phyloP scores from a whole-genome alignment of 2,329 filamentous ascomycete species.

The Arachnomyces sp. region DNA sequence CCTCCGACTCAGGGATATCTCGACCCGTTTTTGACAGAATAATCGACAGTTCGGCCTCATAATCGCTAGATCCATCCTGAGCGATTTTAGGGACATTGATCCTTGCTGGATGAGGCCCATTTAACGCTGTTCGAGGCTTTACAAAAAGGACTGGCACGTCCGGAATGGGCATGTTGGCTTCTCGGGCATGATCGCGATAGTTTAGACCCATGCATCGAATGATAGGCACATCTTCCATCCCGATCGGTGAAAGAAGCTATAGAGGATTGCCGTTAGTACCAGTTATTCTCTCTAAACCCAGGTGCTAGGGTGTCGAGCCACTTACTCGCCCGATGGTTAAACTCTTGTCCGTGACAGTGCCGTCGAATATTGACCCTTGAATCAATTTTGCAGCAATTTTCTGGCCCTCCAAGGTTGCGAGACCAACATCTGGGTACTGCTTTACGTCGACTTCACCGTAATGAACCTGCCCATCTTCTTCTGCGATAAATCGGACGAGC shows the following conservation, averaged over 20 bases:
- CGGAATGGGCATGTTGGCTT: slow-evolving; percentile 31
- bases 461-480: slow-evolving; percentile 34
- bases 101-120: slow-evolving; percentile 22
- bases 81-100: slow-evolving; percentile 25
- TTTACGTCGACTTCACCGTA: slow-evolving; percentile 31
- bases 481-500: slow-evolving; percentile 35
- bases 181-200: slow-evolving; percentile 34
- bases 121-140: slow-evolving; percentile 32
- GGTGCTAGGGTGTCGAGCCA: too few relatives aligned
- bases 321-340: too few relatives aligned
- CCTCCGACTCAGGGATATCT: slow-evolving; percentile 31
- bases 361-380: slow-evolving; percentile 28
- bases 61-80: slow-evolving; percentile 32
- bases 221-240: slow-evolving; percentile 27
- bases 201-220: slow-evolving; percentile 42
- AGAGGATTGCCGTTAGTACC: background rate
- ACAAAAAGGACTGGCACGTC: slow-evolving; percentile 30
- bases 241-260: slow-evolving; percentile 29
- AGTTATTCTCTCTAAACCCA: background rate
- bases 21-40: slow-evolving; percentile 29
- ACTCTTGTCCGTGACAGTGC: slow-evolving; percentile 9
- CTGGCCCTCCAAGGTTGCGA: slow-evolving; percentile 26
- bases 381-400: slow-evolving; percentile 26
- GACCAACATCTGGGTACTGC: slow-evolving; percentile 27
- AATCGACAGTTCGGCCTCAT: slow-evolving; percentile 34